Base-by-base conservation (phyloP, 345 rosid genomes). In the Durio zibethinus region DNA sequence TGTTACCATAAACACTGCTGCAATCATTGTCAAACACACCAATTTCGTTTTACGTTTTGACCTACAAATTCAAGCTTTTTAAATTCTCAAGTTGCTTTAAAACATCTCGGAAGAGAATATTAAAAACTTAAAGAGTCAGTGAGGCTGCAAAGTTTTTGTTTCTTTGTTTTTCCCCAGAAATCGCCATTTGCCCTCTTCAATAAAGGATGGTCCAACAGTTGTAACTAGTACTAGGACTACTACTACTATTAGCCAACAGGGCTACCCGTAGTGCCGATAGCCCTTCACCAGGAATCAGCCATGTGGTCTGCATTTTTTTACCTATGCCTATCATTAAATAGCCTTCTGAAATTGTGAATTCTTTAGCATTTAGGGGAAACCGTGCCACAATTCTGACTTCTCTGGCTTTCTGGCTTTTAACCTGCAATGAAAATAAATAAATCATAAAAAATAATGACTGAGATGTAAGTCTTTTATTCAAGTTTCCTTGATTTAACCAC, bases 211-310 rank as follows among this genome's bases (percentile, higher is more conserved):
- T 15, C 4, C 11, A 67, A 23, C 52, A 42, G 31, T 11, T 66
- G 31, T n/a, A n/a, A n/a, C n/a, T n/a, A n/a, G n/a, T 38, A 6
- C 40, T 38, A 5, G 45, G 9, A 43, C 35, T 42, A 33, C 7
- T 35, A 10, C 73, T 45, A 70, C 42, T 70, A 29, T 69, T 70
- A 70, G 74, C 9, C 45, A 33, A 31, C 60, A 71, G 10, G 61
- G 42, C 60, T 50, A 31, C 2, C 5, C 3, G 15, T 50, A 71
- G 75, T 18, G 18, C n/a, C n/a, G n/a, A n/a, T 31, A 18, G 27
- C 27, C 38, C 5, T 50, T 18, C 42, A 29, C 20, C 43, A 48
- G 59, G 25, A 4, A 7, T 27, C 42, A 48, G 59, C 74, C 74
- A 71, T 71, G 60, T 71, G 74, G 43, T 48, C 59, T 71, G 43